phyloP scores from a whole-genome alignment of 148 eudicot species.

The Fagopyrum tataricum region DNA sequence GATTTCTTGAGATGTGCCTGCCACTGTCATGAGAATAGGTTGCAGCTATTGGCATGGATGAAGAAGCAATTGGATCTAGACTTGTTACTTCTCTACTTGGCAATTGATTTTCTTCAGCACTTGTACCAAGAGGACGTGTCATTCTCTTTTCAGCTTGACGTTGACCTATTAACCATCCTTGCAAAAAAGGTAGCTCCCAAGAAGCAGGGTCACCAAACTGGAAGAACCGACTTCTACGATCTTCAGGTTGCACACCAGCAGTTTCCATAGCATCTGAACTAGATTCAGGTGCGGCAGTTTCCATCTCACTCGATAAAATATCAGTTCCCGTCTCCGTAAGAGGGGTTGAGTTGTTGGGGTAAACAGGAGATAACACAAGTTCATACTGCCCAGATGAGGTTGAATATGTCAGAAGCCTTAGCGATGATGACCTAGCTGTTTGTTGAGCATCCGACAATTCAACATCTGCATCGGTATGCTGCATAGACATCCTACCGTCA shows the following conservation, averaged over 20 bases:
- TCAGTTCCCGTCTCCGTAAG: constrained; percentile 33
- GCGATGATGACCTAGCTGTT: constrained; percentile 55
- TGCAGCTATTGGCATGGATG: constrained; percentile 26
- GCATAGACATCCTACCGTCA: constrained; percentile 42
- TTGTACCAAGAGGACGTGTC: constrained; percentile 38
- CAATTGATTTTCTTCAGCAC: constrained; percentile 33
- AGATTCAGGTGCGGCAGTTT: constrained; percentile 30
- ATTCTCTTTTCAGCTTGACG: constrained; percentile 79
- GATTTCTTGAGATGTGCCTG: constrained; percentile 42
- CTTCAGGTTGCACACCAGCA: constrained; percentile 55
- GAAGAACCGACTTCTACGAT: constrained; percentile 51
- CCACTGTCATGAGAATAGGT: constrained; percentile 27
- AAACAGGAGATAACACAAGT: constrained; percentile 69
- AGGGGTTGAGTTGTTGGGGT: constrained; percentile 40
- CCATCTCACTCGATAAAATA: constrained; percentile 39
- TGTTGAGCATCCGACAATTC: constrained; percentile 34
- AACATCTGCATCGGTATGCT: constrained; percentile 38
- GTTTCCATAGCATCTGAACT: constrained; percentile 56
- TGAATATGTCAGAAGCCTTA: constrained; percentile 83
- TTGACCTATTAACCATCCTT: constrained; percentile 96
- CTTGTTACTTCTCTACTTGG: constrained; percentile 24
- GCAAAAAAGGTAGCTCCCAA: constrained; percentile 91
- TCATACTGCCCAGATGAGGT: constrained; percentile 93
- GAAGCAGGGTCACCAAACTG: constrained; percentile 70
- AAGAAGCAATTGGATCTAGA: constrained; percentile 26